Percentiles rank a stretch among this genome's conserved stretches.
Conservation (phyloP, 257 asterid species). For the Gentiana straminea region DNA sequence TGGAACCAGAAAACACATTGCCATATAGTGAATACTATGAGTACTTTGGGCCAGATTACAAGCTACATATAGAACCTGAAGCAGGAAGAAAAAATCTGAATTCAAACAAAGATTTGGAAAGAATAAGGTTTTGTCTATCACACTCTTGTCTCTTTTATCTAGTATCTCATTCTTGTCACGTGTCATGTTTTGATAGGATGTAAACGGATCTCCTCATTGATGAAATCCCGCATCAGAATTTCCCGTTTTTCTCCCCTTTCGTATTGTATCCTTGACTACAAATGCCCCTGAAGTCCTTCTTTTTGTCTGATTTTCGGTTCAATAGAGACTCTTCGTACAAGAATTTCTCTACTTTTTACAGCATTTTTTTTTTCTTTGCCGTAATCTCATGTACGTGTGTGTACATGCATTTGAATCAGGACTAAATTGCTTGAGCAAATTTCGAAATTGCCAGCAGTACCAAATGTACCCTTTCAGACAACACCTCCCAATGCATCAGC, state of each 20-base stretch:
- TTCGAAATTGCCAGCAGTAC: constrained; percentile 63
- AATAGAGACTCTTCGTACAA: too few species aligned
- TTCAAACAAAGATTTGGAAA: constrained; percentile 54
- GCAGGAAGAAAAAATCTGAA: constrained; percentile 52
- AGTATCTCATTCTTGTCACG: too few species aligned
- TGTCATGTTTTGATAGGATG: too few species aligned
- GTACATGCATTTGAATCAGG: constrained; percentile 30
- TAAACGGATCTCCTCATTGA: too few species aligned
- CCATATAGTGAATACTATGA: constrained; percentile 79
- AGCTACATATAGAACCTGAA: constrained; percentile 57
- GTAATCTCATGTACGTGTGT: not conserved
- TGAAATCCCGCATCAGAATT: too few species aligned
- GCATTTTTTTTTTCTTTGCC: too few species aligned
- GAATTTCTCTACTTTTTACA: too few species aligned
- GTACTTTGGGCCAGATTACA: constrained; percentile 78
- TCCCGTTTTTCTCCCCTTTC: too few species aligned
- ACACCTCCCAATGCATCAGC: constrained; percentile 54
- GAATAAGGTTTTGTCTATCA: constrained; percentile 37
- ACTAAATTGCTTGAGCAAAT: constrained; percentile 63
- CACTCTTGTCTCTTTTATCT: too few species aligned
- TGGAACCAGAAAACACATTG: constrained; percentile 72
- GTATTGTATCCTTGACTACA: too few species aligned
- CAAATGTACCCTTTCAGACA: constrained; percentile 71
- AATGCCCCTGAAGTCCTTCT: too few species aligned
- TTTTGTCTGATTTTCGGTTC: too few species aligned